phyloP scores from a whole-genome alignment of 169 alveolate genomes.

The Plasmodium chabaudi region DNA sequence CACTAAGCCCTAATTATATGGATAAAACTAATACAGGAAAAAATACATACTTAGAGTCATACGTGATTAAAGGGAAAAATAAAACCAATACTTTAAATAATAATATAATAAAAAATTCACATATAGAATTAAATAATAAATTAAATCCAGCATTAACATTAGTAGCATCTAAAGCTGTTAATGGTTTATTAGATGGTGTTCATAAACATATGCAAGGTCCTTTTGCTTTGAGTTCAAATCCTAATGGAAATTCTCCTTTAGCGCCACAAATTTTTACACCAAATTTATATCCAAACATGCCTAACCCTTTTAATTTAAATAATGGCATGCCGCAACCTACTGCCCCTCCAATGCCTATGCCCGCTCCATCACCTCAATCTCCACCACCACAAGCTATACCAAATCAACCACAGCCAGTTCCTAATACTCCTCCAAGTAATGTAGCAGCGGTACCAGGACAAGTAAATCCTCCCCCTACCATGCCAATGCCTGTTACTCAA shows the following conservation, averaged over 20 bases:
- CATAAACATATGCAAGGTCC: constrained; percentile 72
- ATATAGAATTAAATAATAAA: constrained; percentile 31
- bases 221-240: constrained; percentile 24
- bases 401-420: not conserved
- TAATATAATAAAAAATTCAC: constrained; percentile 31
- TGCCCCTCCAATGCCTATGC: constrained; percentile 5
- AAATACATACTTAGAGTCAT: constrained; percentile 13
- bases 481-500: constrained; percentile 6
- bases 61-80: constrained; percentile 6
- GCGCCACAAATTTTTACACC: constrained; percentile 52
- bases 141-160: constrained; percentile 45
- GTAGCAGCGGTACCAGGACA: not conserved
- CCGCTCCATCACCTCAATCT: constrained; percentile 1
- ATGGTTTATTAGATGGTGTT: constrained; percentile 59
- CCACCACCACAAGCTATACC: not conserved
- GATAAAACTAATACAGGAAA: not conserved
- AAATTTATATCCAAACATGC: constrained; percentile 24
- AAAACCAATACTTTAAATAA: constrained; percentile 6
- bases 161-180: constrained; percentile 60
- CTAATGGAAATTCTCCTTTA: constrained; percentile 30
- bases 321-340: constrained; percentile 24
- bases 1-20: too few relatives aligned
- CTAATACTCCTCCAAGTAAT: not conserved
- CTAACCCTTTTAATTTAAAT: constrained; percentile 24
- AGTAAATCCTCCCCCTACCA: not conserved